A percentile compares a stretch with the other conserved stretches of the same genome.
These are phyloP conservation scores for Cytospora leucostoma DNA, from an alignment of 2,329 filamentous ascomycete genomes.

Conservation along the genomic window DNA sequence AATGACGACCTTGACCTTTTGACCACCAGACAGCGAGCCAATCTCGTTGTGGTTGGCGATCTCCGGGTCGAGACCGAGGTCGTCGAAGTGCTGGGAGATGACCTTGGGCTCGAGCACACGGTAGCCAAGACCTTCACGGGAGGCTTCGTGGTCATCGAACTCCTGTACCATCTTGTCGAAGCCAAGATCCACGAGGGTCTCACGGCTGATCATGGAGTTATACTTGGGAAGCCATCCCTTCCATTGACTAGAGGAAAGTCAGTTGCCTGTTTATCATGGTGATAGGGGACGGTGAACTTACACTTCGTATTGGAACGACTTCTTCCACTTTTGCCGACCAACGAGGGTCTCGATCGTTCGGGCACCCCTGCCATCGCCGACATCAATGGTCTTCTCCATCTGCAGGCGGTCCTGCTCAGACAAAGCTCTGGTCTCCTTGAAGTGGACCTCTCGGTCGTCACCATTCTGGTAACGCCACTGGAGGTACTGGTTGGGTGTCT, in stretches of 20 bases:
- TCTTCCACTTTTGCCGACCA: conserved; percentile 98
- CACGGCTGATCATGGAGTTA: conserved; percentile 90
- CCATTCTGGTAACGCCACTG: conserved; percentile 98
- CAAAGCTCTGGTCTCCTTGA: conserved; percentile 94
- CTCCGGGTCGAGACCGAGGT: conserved; percentile 92
- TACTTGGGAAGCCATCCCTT: conserved; percentile 81
- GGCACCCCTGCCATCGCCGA: conserved; percentile 77
- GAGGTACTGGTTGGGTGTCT: conserved; percentile 97
- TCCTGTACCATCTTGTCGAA: conserved; percentile 95
- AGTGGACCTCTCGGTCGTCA: conserved; percentile 92
- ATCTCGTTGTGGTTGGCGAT: conserved; percentile 99
- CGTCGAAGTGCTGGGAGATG: conserved; percentile 97
- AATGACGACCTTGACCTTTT: conserved; percentile 98
- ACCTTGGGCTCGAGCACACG: conserved; percentile 88
- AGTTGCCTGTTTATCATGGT: neutral
- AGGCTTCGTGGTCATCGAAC: conserved; percentile 97
- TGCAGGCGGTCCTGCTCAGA: conserved; percentile 83
- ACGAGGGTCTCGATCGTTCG: conserved; percentile 85
- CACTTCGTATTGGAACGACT: conserved; percentile 98
- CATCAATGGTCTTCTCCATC: conserved; percentile 86
- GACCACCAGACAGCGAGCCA: conserved; percentile 89
- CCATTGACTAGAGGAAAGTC: conserved; percentile 73
- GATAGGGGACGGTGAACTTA: conserved; percentile 45
- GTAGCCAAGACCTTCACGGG: conserved; percentile 97
- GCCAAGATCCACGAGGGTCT: conserved; percentile 82